Percentiles rank a stretch among this genome's conserved stretches.
These are phyloP conservation scores for Fragilariopsis cylindrus DNA, from an alignment of 108 stramenopile species.

Conservation along the genomic window DNA sequence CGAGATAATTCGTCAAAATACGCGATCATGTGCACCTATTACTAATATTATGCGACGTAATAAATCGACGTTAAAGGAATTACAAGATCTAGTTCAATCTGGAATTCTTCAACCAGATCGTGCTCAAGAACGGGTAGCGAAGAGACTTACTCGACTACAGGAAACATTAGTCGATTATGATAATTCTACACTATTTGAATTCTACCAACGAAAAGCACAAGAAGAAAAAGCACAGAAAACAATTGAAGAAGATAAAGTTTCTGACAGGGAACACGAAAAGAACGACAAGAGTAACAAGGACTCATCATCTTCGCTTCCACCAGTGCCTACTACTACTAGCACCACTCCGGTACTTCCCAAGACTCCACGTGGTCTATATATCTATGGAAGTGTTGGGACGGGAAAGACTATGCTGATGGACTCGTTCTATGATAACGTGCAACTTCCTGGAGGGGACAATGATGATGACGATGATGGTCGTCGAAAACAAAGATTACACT, in stretches of 20 bases:
- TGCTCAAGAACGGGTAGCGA: slow-evolving; percentile 55
- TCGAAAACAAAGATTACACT: slow-evolving; percentile 86
- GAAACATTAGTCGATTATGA: slow-evolving; percentile 48
- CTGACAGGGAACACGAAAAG: neutral
- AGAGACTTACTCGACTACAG: slow-evolving; percentile 55
- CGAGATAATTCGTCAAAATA: neutral
- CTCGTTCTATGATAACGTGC: slow-evolving; percentile 67
- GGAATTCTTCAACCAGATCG: slow-evolving; percentile 34
- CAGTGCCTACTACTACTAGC: neutral
- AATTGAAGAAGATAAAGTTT: neutral
- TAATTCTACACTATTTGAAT: slow-evolving; percentile 28
- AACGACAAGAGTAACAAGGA: neutral
- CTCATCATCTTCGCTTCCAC: neutral
- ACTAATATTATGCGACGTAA: neutral
- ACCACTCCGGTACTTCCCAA: neutral
- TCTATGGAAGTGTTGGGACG: slow-evolving; percentile 93
- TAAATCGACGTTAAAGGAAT: slow-evolving; percentile 3
- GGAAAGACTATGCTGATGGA: slow-evolving; percentile 98
- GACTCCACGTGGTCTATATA: slow-evolving; percentile 84
- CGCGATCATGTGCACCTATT: neutral
- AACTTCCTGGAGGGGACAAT: neutral
- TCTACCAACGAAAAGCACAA: slow-evolving; percentile 10
- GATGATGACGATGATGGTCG: too few relatives aligned
- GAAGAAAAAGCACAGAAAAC: neutral
- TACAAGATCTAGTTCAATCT: slow-evolving; percentile 22